Evolutionary conservation across 805 yeast genomes (phyloP), one percentile per base, ranked within the genome.

Genomic region (Pichia nakasei): DNA sequence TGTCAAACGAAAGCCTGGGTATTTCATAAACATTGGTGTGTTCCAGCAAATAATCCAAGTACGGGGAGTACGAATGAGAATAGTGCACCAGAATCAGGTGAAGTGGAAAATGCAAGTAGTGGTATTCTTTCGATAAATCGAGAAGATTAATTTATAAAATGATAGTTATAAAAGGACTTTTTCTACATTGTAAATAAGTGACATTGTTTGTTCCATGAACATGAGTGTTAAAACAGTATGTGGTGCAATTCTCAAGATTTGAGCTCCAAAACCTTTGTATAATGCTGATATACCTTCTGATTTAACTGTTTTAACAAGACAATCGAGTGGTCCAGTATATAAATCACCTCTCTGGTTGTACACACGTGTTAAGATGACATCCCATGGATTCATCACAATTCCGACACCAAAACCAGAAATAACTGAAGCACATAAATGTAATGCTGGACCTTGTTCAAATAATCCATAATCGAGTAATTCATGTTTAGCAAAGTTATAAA

Each of bases 331-430:
- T 9, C 95, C 95, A 41, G 68, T 72, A 66, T 93, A 93, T 42
- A 84, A 73, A 56, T 85, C 74, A 39, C 95, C 96, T 64, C 82
- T 85, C 63, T 93, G 97, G 65, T 93, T 93, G 66, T 91, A 93
- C 61, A 93, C 82, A 68, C 98, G 78, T 1, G 98, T 93, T 65
- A 93, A 70, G 42, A 93, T 75, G 37, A 93, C 97, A 64, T 93
- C 98, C 78, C 96, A 88, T 15, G 98, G 97, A 61, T 89, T 93
- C 97, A 93, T 91, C 27, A 86, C 95, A 19, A 89, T 70, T 41
- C 94, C 89, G 27, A 93, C 97, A 54, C 96, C 96, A 35, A 88
- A 60, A 37, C 98, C 98, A 8, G 96, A 81, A 50, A 74, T 66
- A 1, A 89, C 78, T 36, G 88, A 77, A 1, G 96, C 77, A 11